phyloP scores from a whole-genome alignment of 1,284 basidiomycete species.

The Cutaneotrichosporon arboriforme region DNA sequence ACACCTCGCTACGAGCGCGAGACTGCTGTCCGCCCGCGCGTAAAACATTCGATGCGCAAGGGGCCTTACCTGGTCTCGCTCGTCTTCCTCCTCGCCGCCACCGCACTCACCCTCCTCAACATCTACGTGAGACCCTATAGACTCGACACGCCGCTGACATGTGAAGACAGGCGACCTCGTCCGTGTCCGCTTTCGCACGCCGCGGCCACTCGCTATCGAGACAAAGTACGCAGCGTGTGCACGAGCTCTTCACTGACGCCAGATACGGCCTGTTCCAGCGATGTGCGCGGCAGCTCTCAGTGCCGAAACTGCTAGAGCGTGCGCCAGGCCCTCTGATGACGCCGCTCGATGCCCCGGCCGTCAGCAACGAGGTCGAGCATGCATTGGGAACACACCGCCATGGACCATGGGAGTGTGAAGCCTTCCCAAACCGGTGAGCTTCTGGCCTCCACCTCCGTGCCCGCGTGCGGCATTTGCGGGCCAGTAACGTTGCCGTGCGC shows the following conservation, averaged over 20 bases:
- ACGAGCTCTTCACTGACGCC: not conserved
- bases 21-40: conserved; percentile 1
- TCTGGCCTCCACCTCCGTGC: not conserved
- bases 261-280: conserved; percentile 48
- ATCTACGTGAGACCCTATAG: conserved; percentile 34
- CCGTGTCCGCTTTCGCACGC: conserved; percentile 30
- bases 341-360: not conserved
- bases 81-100: conserved; percentile 40
- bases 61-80: conserved; percentile 44
- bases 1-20: not conserved
- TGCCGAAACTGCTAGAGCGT: conserved; percentile 25
- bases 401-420: conserved; percentile 30
- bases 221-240: conserved; percentile 32
- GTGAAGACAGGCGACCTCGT: conserved; percentile 39
- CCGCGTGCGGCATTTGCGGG: not conserved
- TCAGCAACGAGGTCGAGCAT: not conserved
- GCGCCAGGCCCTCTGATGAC: conserved; percentile 27
- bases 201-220: conserved; percentile 42
- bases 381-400: not conserved
- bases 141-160: not conserved
- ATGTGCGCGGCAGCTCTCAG: conserved; percentile 33
- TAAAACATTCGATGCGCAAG: conserved; percentile 40
- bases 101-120: conserved; percentile 40
- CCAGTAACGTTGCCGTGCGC: not conserved
- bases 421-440: conserved; percentile 42